Conservation (phyloP, 2,329 filamentous ascomycete genomes). For the Penicillium digitatum region DNA sequence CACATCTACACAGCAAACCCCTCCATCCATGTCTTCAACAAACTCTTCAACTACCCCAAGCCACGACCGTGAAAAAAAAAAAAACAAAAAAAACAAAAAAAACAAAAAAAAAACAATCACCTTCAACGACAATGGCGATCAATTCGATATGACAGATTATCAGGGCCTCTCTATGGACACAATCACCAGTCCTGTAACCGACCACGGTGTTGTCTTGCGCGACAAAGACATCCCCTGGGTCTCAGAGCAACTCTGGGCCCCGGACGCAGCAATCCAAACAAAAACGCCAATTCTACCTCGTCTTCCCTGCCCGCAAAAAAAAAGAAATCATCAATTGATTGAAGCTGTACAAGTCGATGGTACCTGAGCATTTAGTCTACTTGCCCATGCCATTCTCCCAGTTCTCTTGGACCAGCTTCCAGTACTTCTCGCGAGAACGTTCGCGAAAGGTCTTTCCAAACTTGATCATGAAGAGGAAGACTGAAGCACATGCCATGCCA, state of each 20-base stretch:
- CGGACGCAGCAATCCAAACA: conserved; percentile 66
- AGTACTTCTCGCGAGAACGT: conserved; percentile 36
- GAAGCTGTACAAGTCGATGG: background rate
- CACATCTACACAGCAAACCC: conserved; percentile 76
- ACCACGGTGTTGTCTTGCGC: conserved; percentile 67
- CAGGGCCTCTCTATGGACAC: conserved; percentile 67
- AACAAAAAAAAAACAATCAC: conserved; percentile 65
- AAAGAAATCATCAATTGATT: conserved; percentile 38
- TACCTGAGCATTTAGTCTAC: conserved; percentile 6
- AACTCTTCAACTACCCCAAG: conserved; percentile 78
- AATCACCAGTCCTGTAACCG: conserved; percentile 57
- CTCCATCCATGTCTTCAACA: conserved; percentile 75
- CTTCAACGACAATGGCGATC: conserved; percentile 80
- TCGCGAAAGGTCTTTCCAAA: conserved; percentile 38
- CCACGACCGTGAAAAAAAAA: conserved; percentile 74
- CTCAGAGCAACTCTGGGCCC: conserved; percentile 75
- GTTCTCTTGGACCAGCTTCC: conserved; percentile 36
- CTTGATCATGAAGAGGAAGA: conserved; percentile 41
- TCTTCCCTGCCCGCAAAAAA: conserved; percentile 71
- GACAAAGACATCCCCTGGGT: conserved; percentile 69
- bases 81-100: too few relatives aligned
- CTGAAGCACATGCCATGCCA: conserved; percentile 35
- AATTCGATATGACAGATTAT: conserved; percentile 82
- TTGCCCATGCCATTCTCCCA: conserved; percentile 34
- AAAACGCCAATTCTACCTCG: conserved; percentile 72